A percentile compares a stretch with the other conserved stretches of the same genome.
These are phyloP conservation scores for Trifolium pratense DNA, from an alignment of 306 rosid species.

Conservation along the genomic window DNA sequence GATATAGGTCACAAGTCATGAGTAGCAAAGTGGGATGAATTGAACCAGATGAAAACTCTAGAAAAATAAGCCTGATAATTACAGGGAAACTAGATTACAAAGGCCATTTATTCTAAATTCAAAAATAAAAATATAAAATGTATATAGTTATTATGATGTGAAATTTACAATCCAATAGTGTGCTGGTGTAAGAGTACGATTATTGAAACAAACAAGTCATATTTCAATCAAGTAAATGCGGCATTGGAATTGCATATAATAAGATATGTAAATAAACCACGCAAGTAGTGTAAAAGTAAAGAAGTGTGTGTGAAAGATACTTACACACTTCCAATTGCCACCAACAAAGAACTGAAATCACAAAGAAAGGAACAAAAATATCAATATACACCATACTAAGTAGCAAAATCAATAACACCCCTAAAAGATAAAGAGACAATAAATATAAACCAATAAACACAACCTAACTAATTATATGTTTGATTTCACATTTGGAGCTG, in stretches of 20 bases:
- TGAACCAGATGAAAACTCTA: constrained; percentile 3
- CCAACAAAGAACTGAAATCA: constrained; percentile 91
- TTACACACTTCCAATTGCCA: constrained; percentile 98
- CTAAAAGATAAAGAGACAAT: no score
- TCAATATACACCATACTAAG: constrained; percentile 1
- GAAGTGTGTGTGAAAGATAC: constrained; percentile 39
- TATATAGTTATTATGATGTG: background rate
- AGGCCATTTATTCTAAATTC: constrained; percentile 10
- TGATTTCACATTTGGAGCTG: no score
- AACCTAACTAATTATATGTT: background rate
- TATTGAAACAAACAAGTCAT: background rate
- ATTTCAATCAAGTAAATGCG: background rate
- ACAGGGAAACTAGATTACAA: background rate
- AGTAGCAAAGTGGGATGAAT: background rate
- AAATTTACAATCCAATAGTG: background rate
- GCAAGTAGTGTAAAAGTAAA: no score
- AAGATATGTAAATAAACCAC: background rate
- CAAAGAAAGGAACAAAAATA: constrained; percentile 21
- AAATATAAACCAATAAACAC: background rate
- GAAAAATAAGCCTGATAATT: background rate
- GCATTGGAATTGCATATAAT: constrained; percentile 2
- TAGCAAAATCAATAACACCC: background rate
- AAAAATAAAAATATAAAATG: background rate
- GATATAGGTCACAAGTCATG: background rate
- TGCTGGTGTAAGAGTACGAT: background rate